Evolutionary conservation across 2,329 filamentous ascomycete genomes (phyloP).

Genomic region (Ceratocystis alfenasii): DNA sequence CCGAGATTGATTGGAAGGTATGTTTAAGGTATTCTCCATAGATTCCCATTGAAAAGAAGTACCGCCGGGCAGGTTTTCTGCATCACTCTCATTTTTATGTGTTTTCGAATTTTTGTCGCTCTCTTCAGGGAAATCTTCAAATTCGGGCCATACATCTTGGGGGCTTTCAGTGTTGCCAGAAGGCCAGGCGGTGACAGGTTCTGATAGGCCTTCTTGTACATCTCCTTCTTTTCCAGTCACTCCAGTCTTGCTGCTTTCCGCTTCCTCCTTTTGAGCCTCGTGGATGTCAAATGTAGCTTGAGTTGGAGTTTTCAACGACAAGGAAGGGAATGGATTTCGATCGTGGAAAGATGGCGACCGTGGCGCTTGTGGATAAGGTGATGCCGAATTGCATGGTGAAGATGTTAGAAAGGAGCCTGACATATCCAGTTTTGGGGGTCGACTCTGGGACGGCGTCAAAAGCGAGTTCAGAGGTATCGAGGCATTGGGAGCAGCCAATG

Average conservation of each 20-base stretch:
- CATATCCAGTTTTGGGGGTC: conserved; percentile 6
- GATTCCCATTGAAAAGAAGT: conserved; percentile 35
- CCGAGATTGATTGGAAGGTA: not conserved
- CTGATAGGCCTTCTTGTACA: not conserved
- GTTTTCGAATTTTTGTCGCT: not conserved
- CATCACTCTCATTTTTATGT: not conserved
- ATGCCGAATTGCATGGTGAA: conserved; percentile 18
- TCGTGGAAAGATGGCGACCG: conserved; percentile 43
- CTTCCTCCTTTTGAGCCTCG: not conserved
- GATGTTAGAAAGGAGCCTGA: not conserved
- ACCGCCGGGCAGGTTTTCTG: not conserved
- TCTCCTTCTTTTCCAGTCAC: conserved; percentile 27
- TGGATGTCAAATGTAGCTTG: conserved; percentile 27
- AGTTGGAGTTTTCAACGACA: conserved; percentile 36
- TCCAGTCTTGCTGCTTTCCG: conserved; percentile 26
- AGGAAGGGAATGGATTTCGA: conserved; percentile 41
- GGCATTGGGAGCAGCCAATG: not conserved
- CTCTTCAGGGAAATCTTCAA: conserved; percentile 35
- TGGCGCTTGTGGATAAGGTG: conserved; percentile 37
- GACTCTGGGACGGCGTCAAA: conserved; percentile 20
- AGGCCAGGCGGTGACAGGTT: conserved; percentile 38
- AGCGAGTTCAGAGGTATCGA: conserved; percentile 17
- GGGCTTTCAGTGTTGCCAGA: conserved; percentile 26
- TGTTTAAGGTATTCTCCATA: conserved; percentile 27
- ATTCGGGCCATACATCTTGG: conserved; percentile 41